phyloP scores from a whole-genome alignment of 176 grass and related monocot genomes.

The Typha latifolia region DNA sequence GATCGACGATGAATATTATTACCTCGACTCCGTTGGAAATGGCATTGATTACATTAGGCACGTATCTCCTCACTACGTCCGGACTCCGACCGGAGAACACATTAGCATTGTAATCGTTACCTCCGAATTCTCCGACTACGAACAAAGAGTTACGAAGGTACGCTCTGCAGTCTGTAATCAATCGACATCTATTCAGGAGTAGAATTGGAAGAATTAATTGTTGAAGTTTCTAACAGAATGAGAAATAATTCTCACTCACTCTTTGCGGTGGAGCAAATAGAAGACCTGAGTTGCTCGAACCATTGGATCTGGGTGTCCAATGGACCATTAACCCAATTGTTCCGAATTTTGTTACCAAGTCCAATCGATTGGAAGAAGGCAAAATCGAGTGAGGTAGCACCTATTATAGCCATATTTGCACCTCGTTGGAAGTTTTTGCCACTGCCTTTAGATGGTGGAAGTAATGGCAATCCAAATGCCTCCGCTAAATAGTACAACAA shows the following conservation, averaged over 20 bases:
- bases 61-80: conserved; percentile 41
- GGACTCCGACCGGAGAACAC: conserved; percentile 43
- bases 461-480: conserved; percentile 41
- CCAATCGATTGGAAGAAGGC: conserved; percentile 39
- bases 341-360: conserved; percentile 52
- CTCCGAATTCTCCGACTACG: conserved; percentile 57
- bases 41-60: conserved; percentile 28
- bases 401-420: conserved; percentile 65
- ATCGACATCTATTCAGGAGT: background rate
- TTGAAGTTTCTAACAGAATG: background rate
- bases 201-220: background rate
- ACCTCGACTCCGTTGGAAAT: conserved; percentile 35
- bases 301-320: conserved; percentile 52
- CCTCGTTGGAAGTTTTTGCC: conserved; percentile 44
- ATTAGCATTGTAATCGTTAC: conserved; percentile 69
- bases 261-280: conserved; percentile 28
- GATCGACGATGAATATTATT: too few species aligned
- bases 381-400: conserved; percentile 50
- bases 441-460: conserved; percentile 44
- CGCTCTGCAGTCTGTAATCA: conserved; percentile 30
- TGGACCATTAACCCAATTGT: conserved; percentile 67
- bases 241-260: conserved; percentile 7
- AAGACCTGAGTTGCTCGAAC: conserved; percentile 40
- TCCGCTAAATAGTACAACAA: background rate
- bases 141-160: conserved; percentile 35